Evolutionary conservation across 768 basidiomycete species (phyloP).

Genomic region (Podaxis sp.): DNA sequence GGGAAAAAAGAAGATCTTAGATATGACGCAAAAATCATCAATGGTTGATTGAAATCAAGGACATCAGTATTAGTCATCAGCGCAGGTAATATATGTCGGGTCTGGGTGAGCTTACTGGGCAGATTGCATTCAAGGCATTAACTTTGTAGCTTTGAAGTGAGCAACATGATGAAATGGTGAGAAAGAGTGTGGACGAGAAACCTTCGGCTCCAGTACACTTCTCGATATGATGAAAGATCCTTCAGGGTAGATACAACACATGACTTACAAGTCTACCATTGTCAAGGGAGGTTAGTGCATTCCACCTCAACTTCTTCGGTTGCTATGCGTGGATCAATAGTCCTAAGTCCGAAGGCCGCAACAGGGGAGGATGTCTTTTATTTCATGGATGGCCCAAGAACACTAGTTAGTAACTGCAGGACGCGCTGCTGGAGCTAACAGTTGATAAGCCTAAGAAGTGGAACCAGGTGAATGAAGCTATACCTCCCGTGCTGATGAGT

Average conservation of each 20-base stretch:
- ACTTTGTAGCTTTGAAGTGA: background rate
- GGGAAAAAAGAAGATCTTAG: conserved; percentile 5
- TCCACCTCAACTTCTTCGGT: background rate
- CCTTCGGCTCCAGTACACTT: no score
- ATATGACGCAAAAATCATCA: background rate
- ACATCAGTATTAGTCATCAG: background rate
- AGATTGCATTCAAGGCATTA: background rate
- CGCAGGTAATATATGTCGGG: background rate
- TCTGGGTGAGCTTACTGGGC: background rate
- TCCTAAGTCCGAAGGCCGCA: background rate
- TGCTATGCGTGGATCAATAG: background rate
- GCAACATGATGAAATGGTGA: no score
- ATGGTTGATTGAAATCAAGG: background rate
- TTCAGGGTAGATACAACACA: no score
- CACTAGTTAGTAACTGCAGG: conserved; percentile 64
- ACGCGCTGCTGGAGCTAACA: conserved; percentile 66
- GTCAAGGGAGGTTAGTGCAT: background rate
- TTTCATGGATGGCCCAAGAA: conserved; percentile 28
- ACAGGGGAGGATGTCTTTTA: conserved; percentile 10
- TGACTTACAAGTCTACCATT: background rate
- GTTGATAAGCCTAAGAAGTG: background rate
- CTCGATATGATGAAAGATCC: no score
- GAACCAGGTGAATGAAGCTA: conserved; percentile 16
- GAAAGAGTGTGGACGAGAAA: no score
- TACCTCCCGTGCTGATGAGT: conserved; percentile 56